phyloP scores from a whole-genome alignment of 106 monocot species.

The Cymbidium sinense region DNA sequence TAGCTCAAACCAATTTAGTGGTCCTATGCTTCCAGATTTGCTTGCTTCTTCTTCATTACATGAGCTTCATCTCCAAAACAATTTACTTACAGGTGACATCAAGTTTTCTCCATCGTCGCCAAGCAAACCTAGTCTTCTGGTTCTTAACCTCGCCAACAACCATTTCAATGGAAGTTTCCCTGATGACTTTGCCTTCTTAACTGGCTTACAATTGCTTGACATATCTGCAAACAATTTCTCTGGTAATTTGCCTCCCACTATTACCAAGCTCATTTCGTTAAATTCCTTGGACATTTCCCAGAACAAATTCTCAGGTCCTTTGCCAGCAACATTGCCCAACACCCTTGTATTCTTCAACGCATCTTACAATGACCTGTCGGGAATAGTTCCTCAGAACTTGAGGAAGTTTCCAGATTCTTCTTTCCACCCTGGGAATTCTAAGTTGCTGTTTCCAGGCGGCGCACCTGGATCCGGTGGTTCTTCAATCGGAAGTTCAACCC shows the following conservation, averaged over 20 bases:
- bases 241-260: slow-evolving; percentile 45
- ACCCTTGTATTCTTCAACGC: slow-evolving; percentile 61
- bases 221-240: slow-evolving; percentile 79
- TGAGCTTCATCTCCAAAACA: slow-evolving; percentile 68
- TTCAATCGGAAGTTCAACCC: slow-evolving; percentile 11
- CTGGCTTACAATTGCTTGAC: slow-evolving; percentile 53
- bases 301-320: slow-evolving; percentile 64
- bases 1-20: slow-evolving; percentile 59
- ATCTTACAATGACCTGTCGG: slow-evolving; percentile 88
- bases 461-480: slow-evolving; percentile 28
- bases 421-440: slow-evolving; percentile 90
- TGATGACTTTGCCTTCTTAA: slow-evolving; percentile 46
- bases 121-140: slow-evolving; percentile 38
- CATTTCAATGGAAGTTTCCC: slow-evolving; percentile 67
- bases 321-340: slow-evolving; percentile 54
- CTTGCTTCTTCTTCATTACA: slow-evolving; percentile 55
- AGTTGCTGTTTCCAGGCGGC: slow-evolving; percentile 42
- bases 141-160: slow-evolving; percentile 67
- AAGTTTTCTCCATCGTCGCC: slow-evolving; percentile 28
- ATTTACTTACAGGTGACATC: slow-evolving; percentile 51
- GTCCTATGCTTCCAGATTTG: slow-evolving; percentile 36
- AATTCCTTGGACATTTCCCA: slow-evolving; percentile 68
- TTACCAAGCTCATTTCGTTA: slow-evolving; percentile 50
- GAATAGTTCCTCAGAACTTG: slow-evolving; percentile 67
- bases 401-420: slow-evolving; percentile 94